phyloP scores from a whole-genome alignment of 1,139 yeast species.

The Pichia sp. region DNA sequence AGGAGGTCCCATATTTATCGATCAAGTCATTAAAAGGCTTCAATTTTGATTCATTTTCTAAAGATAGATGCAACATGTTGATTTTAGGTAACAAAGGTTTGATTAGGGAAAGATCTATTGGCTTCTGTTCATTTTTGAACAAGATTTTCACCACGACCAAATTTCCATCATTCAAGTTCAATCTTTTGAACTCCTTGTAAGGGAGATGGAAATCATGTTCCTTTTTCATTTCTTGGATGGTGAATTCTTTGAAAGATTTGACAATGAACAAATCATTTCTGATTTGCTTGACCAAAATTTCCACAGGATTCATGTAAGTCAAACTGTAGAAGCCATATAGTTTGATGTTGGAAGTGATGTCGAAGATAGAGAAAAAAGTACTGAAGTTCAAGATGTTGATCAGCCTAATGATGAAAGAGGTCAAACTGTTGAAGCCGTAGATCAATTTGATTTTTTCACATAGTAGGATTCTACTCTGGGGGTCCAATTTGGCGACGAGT shows the following conservation, averaged over 20 bases:
- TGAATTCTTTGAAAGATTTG: conserved; percentile 29
- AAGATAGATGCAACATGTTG: conserved; percentile 27
- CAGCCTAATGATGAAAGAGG: conserved; percentile 24
- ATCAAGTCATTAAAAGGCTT: conserved; percentile 29
- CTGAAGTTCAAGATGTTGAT: conserved; percentile 24
- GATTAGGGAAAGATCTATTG: conserved; percentile 25
- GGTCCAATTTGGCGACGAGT: conserved; percentile 17
- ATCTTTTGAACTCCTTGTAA: conserved; percentile 28
- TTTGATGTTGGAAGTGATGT: conserved; percentile 29
- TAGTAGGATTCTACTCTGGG: conserved; percentile 18
- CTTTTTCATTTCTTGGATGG: conserved; percentile 29
- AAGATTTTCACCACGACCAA: conserved; percentile 29
- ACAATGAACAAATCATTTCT: conserved; percentile 28
- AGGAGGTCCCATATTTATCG: conserved; percentile 20
- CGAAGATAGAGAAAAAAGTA: conserved; percentile 29
- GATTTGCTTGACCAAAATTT: conserved; percentile 29
- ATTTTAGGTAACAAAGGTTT: conserved; percentile 25
- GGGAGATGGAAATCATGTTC: conserved; percentile 32
- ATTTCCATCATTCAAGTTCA: conserved; percentile 28
- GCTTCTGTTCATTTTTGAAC: conserved; percentile 29
- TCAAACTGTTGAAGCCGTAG: conserved; percentile 24
- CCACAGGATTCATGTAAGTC: conserved; percentile 27
- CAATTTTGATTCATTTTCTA: conserved; percentile 28
- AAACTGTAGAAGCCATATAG: conserved; percentile 28
- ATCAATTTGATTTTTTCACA: conserved; percentile 29